Percentiles rank a stretch among this genome's conserved stretches.
Conservation (phyloP, 192 early-diverging fungal genomes). For the Dimargaris xerosporica region DNA sequence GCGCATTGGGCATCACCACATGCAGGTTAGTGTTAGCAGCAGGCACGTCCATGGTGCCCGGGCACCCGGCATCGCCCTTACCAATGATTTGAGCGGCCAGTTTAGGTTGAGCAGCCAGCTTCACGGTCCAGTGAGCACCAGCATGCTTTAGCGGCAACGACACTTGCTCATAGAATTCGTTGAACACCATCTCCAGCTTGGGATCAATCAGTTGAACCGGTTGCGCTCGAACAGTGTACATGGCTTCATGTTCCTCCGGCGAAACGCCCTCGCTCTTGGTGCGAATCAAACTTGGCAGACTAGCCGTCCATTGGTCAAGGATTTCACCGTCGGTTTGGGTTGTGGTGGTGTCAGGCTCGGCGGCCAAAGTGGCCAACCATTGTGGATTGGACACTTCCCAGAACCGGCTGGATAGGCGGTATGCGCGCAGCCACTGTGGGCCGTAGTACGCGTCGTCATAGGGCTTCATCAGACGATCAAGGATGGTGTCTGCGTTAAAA, state of each 20-base stretch:
- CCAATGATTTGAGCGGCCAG: background rate
- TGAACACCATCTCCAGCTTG: background rate
- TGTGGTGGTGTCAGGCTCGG: background rate
- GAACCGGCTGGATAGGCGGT: background rate
- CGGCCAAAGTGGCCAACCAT: background rate
- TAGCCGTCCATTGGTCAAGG: background rate
- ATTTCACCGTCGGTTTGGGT: background rate
- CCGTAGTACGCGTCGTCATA: background rate
- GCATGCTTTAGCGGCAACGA: background rate
- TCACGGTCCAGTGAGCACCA: background rate
- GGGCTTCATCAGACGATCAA: background rate
- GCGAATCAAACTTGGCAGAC: background rate
- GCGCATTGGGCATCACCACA: background rate
- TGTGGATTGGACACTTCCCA: background rate
- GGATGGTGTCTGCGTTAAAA: background rate
- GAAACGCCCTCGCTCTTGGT: background rate
- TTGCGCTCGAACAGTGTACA: too few relatives aligned
- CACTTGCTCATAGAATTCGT: background rate
- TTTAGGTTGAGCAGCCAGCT: background rate
- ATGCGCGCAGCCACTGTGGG: background rate
- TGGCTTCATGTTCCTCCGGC: background rate
- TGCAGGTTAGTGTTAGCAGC: background rate
- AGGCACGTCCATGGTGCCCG: constrained; percentile 1
- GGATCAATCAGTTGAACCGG: too few relatives aligned
- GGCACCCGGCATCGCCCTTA: background rate